These are phyloP conservation scores for Cyclotella atomus DNA, from an alignment of 108 stramenopile species.

Conservation along the genomic window DNA sequence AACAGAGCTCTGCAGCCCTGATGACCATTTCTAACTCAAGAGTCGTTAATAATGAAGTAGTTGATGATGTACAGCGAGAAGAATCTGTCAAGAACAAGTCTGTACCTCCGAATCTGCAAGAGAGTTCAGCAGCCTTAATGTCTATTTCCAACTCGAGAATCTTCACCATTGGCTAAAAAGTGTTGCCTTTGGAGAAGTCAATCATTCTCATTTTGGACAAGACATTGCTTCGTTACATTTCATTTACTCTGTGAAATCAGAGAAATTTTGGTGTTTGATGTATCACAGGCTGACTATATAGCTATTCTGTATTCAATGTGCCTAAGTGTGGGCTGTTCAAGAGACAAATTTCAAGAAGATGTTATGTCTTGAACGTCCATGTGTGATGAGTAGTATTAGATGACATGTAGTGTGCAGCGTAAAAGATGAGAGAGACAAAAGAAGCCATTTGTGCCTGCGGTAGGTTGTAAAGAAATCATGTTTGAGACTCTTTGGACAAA, in stretches of 20 bases:
- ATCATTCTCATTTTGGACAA: too few relatives aligned
- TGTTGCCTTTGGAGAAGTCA: too few relatives aligned
- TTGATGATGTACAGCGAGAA: neutral
- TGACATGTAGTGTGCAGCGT: too few relatives aligned
- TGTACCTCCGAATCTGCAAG: neutral
- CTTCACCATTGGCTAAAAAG: slow-evolving; percentile 8
- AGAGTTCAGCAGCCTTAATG: slow-evolving; percentile 8
- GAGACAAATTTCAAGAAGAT: neutral
- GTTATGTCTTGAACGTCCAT: neutral
- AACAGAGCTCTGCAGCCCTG: neutral
- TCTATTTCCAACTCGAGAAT: slow-evolving; percentile 18
- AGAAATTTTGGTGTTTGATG: neutral
- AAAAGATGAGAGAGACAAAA: too few relatives aligned
- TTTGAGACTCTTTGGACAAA: too few relatives aligned
- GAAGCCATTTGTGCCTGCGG: too few relatives aligned
- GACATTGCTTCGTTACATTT: neutral
- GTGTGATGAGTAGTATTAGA: neutral
- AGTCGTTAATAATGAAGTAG: neutral
- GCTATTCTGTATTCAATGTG: neutral
- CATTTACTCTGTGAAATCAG: neutral
- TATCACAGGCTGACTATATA: neutral
- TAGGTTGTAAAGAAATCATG: too few relatives aligned
- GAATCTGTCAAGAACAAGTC: neutral
- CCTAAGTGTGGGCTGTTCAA: neutral
- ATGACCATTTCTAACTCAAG: neutral